Conservation (phyloP, 225 moss, liverwort and hornwort species). For the Sphagnum tenellum region DNA sequence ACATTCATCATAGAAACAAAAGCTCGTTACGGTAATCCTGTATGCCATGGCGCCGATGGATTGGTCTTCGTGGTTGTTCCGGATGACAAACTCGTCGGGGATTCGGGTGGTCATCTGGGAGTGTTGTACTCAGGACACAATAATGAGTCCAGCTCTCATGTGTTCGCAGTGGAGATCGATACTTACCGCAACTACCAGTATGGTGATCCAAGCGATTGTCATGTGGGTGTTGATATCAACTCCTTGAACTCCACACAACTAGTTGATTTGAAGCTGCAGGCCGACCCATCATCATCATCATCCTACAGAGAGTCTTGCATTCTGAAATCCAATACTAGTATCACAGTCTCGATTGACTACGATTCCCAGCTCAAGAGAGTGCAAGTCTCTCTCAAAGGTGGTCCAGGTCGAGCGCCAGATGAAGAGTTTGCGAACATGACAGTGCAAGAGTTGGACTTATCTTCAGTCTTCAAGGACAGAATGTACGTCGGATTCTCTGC, state of each 20-base stretch:
- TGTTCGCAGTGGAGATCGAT: conserved; percentile 5
- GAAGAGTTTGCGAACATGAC: not conserved
- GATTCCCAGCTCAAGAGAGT: not conserved
- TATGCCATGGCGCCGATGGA: conserved; percentile 4
- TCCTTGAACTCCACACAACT: not conserved
- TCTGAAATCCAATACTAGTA: too few relatives aligned
- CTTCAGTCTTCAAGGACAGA: not conserved
- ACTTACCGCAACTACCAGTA: not conserved
- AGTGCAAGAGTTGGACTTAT: not conserved
- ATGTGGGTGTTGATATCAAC: too few relatives aligned
- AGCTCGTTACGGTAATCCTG: conserved; percentile 1
- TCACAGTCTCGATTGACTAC: conserved; percentile 1
- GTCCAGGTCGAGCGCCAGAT: too few relatives aligned
- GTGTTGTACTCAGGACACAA: too few relatives aligned
- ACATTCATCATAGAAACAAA: conserved; percentile 6
- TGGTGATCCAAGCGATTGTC: not conserved
- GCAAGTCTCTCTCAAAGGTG: too few relatives aligned
- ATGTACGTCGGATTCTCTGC: conserved; percentile 5
- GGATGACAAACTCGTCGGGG: too few relatives aligned
- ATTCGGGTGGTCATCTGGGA: too few relatives aligned
- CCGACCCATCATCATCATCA: too few relatives aligned
- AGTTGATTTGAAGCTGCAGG: too few relatives aligned
- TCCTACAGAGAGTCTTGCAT: too few relatives aligned
- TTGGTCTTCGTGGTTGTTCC: conserved; percentile 8
- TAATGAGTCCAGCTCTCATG: not conserved